Evolutionary conservation across 306 rosid genomes (phyloP).

Genomic region (Trifolium subterraneum): DNA sequence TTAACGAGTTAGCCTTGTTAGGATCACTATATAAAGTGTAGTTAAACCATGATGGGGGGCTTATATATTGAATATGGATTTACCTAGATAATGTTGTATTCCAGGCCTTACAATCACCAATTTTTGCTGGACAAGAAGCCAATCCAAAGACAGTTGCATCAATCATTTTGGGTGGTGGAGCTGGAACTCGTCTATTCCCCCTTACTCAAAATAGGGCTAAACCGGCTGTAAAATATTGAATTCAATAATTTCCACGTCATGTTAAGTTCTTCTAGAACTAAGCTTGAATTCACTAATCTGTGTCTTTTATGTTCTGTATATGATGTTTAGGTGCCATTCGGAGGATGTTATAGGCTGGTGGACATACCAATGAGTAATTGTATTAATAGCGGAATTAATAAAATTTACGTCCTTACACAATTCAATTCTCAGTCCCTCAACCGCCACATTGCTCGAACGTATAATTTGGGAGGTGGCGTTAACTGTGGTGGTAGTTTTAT

Average conservation of each 20-base stretch:
- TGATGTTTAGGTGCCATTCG: slow-evolving; percentile 58
- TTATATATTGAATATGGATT: slow-evolving; percentile 29
- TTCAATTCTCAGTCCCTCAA: slow-evolving; percentile 62
- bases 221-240: slow-evolving; percentile 53
- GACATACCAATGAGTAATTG: slow-evolving; percentile 66
- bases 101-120: slow-evolving; percentile 56
- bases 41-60: not conserved
- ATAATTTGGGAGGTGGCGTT: slow-evolving; percentile 49
- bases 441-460: slow-evolving; percentile 57
- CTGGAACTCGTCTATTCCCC: slow-evolving; percentile 62
- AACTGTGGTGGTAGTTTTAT: slow-evolving; percentile 56
- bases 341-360: slow-evolving; percentile 62
- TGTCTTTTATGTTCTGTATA: slow-evolving; percentile 35
- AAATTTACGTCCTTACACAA: slow-evolving; percentile 62
- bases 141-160: slow-evolving; percentile 57
- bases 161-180: slow-evolving; percentile 65
- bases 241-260: not conserved
- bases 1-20: not conserved
- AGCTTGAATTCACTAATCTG: slow-evolving; percentile 33
- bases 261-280: slow-evolving; percentile 23
- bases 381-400: slow-evolving; percentile 59
- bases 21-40: not conserved
- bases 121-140: slow-evolving; percentile 41
- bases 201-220: slow-evolving; percentile 65
- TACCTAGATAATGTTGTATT: slow-evolving; percentile 22